Base-by-base conservation (phyloP, 352 stramenopile species). In the Globisporangium solare region DNA sequence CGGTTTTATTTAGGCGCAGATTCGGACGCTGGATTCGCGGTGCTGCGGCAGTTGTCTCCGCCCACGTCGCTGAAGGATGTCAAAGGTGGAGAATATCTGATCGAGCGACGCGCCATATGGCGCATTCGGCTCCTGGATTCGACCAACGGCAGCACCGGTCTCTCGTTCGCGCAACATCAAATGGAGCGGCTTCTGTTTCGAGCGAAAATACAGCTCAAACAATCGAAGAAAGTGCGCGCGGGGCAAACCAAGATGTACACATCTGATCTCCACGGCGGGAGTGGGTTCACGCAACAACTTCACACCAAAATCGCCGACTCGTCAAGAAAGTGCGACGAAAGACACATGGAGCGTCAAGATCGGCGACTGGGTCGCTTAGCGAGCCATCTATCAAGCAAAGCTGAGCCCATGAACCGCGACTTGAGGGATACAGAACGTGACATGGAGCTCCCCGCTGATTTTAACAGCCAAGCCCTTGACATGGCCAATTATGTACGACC, bases 1-100 rank as follows among this genome's bases (percentile, higher is more conserved):
- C 90, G 83, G 79, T 92, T 92, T 66, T 90, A 92, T 48, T 59
- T 92, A 8, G 79, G 74, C 18, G 80, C 83, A 0, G 82, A 90
- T 56, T 82, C 72, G 17, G 81, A 89, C 41, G 69, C 71, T 10
- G 71, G 72, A 12, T 35, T 79, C n/a, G 82, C 82, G 0, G 78
- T 92, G 12, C 58, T 92, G 21, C 78, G 82, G 0, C 77, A 90
- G 45, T 49, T 90, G 8, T 78, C 79, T 6, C 60, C 70, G 24
- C 57, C 62, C 0, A 59, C 58, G 13, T 53, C 48, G 2, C 42
- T 67, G 6, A 79, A 74, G 41, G 71, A 81, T 53, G 51, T 56
- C 12, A 81, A 76, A 37, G 56, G 64, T 31, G 73, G 79, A n/a
- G 78, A 86, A 49, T 89, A 92, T 54, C 69, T 88, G 37, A 70